phyloP scores from a whole-genome alignment of 2,329 filamentous ascomycete genomes.

The Pseudocercospora macadamiae region DNA sequence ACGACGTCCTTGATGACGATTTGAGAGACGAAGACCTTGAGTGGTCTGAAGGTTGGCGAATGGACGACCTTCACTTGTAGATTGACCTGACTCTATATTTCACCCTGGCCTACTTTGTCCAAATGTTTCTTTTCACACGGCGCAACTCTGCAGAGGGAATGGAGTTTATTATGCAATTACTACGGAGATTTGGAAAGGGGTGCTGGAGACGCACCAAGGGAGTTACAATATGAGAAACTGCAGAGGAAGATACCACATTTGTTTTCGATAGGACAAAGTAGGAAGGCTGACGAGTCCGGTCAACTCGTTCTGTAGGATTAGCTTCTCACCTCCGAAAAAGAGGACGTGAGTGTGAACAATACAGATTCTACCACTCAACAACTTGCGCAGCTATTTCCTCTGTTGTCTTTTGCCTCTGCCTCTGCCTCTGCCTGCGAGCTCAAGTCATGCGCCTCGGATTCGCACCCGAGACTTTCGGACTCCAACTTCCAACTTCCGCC shows the following conservation, averaged over 20 bases:
- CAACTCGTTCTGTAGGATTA: slow-evolving; percentile 15
- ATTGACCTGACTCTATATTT: slow-evolving; percentile 11
- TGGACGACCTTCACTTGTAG: slow-evolving; percentile 33
- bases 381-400: too few relatives aligned
- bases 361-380: slow-evolving; percentile 17
- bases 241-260: slow-evolving; percentile 27
- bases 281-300: slow-evolving; percentile 10
- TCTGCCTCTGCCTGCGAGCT: too few relatives aligned
- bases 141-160: slow-evolving; percentile 22
- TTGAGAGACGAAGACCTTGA: slow-evolving; percentile 71
- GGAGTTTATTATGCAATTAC: slow-evolving; percentile 10
- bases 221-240: slow-evolving; percentile 24
- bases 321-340: slow-evolving; percentile 18
- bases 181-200: slow-evolving; percentile 16
- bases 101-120: slow-evolving; percentile 21
- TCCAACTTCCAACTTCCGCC: neutral
- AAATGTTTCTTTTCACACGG: slow-evolving; percentile 20
- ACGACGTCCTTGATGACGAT: slow-evolving; percentile 42
- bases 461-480: neutral
- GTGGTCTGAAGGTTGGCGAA: slow-evolving; percentile 93
- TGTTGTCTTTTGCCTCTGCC: too few relatives aligned
- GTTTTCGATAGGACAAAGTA: slow-evolving; percentile 24
- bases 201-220: slow-evolving; percentile 19
- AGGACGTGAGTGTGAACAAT: slow-evolving; percentile 17
- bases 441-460: neutral